A percentile compares a stretch with the other conserved stretches of the same genome.
These are phyloP conservation scores for Fusarium gaditjirri DNA, from an alignment of 2,329 filamentous ascomycete genomes.

Conservation along the genomic window DNA sequence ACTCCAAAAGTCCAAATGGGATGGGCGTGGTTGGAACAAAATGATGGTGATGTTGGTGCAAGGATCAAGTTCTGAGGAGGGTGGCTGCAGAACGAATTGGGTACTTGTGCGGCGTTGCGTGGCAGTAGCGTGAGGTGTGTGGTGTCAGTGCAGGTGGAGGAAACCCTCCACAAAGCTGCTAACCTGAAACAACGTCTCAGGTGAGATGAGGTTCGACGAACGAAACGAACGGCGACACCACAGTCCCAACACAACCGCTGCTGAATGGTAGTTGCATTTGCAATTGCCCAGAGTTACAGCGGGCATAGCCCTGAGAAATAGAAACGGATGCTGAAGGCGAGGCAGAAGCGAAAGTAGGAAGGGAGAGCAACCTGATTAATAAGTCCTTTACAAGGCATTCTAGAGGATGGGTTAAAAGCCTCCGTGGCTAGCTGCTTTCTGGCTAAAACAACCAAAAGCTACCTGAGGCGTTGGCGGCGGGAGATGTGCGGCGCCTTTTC, in stretches of 20 bases:
- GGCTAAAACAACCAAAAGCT: constrained; percentile 29
- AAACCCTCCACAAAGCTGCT: constrained; percentile 35
- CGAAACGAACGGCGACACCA: constrained; percentile 15
- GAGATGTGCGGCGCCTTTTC: constrained; percentile 32
- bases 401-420: background rate
- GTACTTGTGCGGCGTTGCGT: constrained; percentile 20
- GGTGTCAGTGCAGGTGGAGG: constrained; percentile 39
- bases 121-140: constrained; percentile 31
- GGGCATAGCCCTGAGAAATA: background rate
- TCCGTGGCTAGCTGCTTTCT: constrained; percentile 19
- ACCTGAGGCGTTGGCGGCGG: constrained; percentile 35
- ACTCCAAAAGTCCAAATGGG: too few species aligned
- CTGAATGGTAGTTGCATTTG: background rate
- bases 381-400: background rate
- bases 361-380: background rate
- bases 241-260: background rate
- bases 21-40: too few species aligned
- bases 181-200: constrained; percentile 53
- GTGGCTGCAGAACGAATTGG: constrained; percentile 33
- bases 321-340: constrained; percentile 6
- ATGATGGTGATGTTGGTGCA: too few species aligned
- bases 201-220: constrained; percentile 43
- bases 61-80: too few species aligned
- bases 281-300: background rate
- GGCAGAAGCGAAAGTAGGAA: constrained; percentile 13